Evolutionary conservation across 768 basidiomycete species (phyloP).

Genomic region (Lactifluus pinguis): DNA sequence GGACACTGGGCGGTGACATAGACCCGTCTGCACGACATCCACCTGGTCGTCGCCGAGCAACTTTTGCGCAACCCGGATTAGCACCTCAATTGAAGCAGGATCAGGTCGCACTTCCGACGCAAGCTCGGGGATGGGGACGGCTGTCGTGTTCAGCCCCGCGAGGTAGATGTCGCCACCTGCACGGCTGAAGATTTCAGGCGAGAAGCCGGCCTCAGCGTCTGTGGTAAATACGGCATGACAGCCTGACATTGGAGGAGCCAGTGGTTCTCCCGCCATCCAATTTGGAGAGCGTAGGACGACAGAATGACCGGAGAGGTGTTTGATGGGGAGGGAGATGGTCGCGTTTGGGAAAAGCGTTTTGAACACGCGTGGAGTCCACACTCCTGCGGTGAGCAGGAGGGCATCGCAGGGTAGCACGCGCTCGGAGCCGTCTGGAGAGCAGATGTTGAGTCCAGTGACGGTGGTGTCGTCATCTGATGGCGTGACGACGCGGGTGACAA

Average conservation of each 20-base stretch:
- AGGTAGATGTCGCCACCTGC: conserved; percentile 26
- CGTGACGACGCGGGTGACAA: conserved; percentile 17
- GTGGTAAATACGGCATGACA: conserved; percentile 29
- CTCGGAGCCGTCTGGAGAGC: not conserved
- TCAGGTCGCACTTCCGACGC: conserved; percentile 18
- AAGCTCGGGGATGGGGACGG: conserved; percentile 22
- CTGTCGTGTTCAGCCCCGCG: conserved; percentile 26
- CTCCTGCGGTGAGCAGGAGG: conserved; percentile 30
- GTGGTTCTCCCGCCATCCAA: conserved; percentile 14
- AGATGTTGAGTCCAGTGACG: conserved; percentile 1
- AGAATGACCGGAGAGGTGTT: conserved; percentile 25
- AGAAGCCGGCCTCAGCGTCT: conserved; percentile 23
- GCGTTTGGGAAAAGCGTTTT: conserved; percentile 27
- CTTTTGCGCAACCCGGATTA: conserved; percentile 12
- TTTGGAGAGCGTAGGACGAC: conserved; percentile 22
- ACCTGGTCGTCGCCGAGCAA: conserved; percentile 20
- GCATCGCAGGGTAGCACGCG: conserved; percentile 25
- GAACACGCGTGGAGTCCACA: conserved; percentile 30
- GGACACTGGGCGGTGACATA: conserved; percentile 32
- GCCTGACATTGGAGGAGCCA: not conserved
- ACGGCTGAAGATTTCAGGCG: conserved; percentile 28
- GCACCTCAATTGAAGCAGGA: conserved; percentile 7
- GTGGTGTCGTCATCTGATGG: conserved; percentile 17
- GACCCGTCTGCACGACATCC: conserved; percentile 21
- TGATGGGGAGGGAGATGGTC: conserved; percentile 23